phyloP scores from a whole-genome alignment of 2,329 filamentous ascomycete species.

The Gyromitra esculenta region DNA sequence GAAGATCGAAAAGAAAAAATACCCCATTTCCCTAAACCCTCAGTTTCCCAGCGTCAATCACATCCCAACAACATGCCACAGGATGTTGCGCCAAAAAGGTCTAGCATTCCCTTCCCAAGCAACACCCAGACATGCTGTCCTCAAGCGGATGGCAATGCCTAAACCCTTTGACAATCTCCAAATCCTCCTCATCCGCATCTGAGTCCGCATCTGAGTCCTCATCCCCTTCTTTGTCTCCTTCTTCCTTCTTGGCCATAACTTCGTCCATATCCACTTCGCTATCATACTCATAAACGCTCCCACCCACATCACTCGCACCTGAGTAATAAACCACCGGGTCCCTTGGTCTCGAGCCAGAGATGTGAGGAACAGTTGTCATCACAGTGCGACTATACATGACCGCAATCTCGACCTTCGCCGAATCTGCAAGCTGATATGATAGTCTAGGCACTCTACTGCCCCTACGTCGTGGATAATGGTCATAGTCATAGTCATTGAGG shows the following conservation, averaged over 20 bases:
- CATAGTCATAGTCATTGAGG: background rate
- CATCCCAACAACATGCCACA: background rate
- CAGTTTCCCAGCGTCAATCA: background rate
- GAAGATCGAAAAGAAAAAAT: background rate
- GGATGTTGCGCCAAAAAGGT: background rate
- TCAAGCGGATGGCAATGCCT: conserved; percentile 21
- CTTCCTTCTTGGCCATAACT: background rate
- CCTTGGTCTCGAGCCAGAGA: background rate
- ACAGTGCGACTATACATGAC: conserved; percentile 29
- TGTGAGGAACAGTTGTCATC: conserved; percentile 4
- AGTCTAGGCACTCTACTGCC: conserved; percentile 3
- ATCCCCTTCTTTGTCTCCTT: background rate
- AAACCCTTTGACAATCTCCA: conserved; percentile 43
- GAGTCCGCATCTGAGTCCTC: background rate
- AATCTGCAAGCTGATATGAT: conserved; percentile 18
- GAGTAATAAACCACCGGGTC: background rate
- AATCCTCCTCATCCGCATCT: conserved; percentile 19
- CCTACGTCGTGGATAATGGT: background rate
- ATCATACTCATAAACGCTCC: conserved; percentile 10
- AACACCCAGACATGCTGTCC: conserved; percentile 30
- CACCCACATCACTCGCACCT: background rate
- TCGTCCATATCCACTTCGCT: conserved; percentile 24
- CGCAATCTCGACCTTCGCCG: conserved; percentile 30
- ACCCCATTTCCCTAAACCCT: background rate
- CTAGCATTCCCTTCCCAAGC: conserved; percentile 11